Base-by-base conservation (phyloP, 1,284 basidiomycete genomes). In the Papiliotrema fonsecae region DNA sequence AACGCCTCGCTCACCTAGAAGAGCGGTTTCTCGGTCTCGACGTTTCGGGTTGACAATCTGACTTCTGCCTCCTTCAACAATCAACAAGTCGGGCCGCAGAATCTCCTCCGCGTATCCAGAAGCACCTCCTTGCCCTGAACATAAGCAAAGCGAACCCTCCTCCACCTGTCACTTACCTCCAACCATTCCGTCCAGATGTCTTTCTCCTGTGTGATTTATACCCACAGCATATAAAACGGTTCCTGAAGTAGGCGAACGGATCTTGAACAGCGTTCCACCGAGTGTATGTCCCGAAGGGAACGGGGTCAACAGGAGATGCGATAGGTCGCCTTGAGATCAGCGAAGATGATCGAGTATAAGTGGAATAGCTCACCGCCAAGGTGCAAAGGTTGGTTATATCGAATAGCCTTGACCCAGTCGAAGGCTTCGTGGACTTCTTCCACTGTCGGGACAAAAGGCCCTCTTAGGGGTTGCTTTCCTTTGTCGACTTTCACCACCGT, bases 241-340 rank as follows among this genome's bases (percentile, higher is more conserved):
- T 6, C 93, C 94, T 7, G 90, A 88, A 0, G 91, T 92, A 2
- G 96, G 93, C 1, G 92, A 97, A 32, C 96, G 85, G 52, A 99
- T 87, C 71, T 97, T 97, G 93, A 93, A 98, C 57, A 99, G 87
- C 2, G 93, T 92, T 42, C 94, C 96, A 58, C 96, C 96, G 18
- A 99, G 82, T 0, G 90, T 89, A 70, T 97, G 93, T 0, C 96
- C 96, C 11, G 92, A 88, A 57, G 88, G 88, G 77, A 96, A 97
- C 0, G 96, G 93, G 16, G 93, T 96, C 54, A 99, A 86, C 0
- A 94, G 94, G 56, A 97, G 77, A 45, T 70, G 67, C 4, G 72
- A 67, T 1, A 74, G 57, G 21, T 72, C 62, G 34, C 70, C 70
- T 68, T 14, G 24, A 13, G 11, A 31, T 35, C 11, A 42, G 38